Conservation (phyloP, 176 grass and related monocot genomes). For the Pontederia paniculata region DNA sequence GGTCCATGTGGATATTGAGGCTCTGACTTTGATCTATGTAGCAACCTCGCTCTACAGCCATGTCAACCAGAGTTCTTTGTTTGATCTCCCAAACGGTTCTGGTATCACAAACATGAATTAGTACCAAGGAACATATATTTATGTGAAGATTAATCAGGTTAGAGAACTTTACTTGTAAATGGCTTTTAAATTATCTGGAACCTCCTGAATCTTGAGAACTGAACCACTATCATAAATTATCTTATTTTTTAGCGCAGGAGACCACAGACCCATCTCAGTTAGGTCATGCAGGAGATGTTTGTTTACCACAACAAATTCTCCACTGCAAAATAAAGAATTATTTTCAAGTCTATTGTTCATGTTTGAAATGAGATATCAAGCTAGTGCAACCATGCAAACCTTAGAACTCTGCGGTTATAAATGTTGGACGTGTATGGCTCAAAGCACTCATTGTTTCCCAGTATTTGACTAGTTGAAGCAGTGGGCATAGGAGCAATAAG, state of each 20-base stretch:
- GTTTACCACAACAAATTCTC: slow-evolving; percentile 98
- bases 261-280: slow-evolving; percentile 93
- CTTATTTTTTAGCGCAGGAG: slow-evolving; percentile 66
- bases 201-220: slow-evolving; percentile 69
- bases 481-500: slow-evolving; percentile 98
- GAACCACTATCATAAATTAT: slow-evolving; percentile 95
- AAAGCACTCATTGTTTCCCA: slow-evolving; percentile 96
- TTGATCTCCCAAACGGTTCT: slow-evolving; percentile 99
- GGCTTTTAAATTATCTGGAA: slow-evolving; percentile 77
- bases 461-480: slow-evolving; percentile 98
- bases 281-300: slow-evolving; percentile 98
- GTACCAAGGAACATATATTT: slow-evolving; percentile 9
- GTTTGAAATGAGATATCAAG: slow-evolving; percentile 12
- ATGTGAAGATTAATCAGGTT: not conserved
- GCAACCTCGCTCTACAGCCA: slow-evolving; percentile 93
- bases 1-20: slow-evolving; percentile 98
- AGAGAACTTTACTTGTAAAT: slow-evolving; percentile 71
- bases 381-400: slow-evolving; percentile 31
- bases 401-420: slow-evolving; percentile 64
- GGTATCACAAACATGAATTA: slow-evolving; percentile 11
- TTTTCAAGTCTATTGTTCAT: not conserved
- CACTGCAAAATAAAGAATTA: slow-evolving; percentile 31
- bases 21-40: slow-evolving; percentile 99
- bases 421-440: slow-evolving; percentile 85
- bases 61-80: slow-evolving; percentile 96